A percentile compares a stretch with the other conserved stretches of the same genome.
Evolutionary conservation across 2,329 filamentous ascomycete species (phyloP).

Genomic region (Aspergillus sclerotialis): DNA sequence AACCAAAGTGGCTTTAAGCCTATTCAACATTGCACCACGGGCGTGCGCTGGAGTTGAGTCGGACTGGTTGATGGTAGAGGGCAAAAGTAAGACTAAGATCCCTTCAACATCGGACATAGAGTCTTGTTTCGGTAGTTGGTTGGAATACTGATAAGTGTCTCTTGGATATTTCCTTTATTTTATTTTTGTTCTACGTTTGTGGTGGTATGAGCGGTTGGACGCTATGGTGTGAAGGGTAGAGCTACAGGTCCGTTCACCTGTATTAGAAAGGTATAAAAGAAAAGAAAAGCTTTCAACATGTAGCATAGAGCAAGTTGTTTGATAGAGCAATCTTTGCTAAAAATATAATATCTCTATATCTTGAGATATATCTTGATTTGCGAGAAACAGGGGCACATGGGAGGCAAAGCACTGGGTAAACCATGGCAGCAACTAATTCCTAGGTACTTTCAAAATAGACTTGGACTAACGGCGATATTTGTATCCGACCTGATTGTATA

Average conservation of each 20-base stretch:
- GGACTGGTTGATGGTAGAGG: slow-evolving; percentile 3
- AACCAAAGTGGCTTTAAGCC: slow-evolving; percentile 11
- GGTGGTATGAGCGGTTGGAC: no score
- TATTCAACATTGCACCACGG: slow-evolving; percentile 16
- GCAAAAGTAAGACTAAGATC: slow-evolving; percentile 10
- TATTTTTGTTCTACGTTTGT: no score
- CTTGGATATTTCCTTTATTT: slow-evolving; percentile 3
- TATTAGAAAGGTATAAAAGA: background rate
- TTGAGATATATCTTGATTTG: background rate
- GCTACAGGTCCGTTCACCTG: no score
- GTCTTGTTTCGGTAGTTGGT: slow-evolving; percentile 7
- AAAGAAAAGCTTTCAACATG: background rate
- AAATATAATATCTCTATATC: background rate
- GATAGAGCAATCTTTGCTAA: no score
- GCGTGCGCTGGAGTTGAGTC: slow-evolving; percentile 17
- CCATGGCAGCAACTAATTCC: no score
- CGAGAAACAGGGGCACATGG: no score
- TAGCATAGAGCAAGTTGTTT: background rate
- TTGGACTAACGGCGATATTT: no score
- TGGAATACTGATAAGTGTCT: slow-evolving; percentile 7
- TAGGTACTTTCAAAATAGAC: no score
- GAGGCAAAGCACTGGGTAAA: no score
- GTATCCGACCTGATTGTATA: no score
- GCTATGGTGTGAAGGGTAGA: no score
- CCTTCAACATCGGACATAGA: slow-evolving; percentile 24